Evolutionary conservation across 2,329 filamentous ascomycete genomes (phyloP), one percentile per base, ranked within the genome.

Genomic region (Aspergillus ochraceoroseus): DNA sequence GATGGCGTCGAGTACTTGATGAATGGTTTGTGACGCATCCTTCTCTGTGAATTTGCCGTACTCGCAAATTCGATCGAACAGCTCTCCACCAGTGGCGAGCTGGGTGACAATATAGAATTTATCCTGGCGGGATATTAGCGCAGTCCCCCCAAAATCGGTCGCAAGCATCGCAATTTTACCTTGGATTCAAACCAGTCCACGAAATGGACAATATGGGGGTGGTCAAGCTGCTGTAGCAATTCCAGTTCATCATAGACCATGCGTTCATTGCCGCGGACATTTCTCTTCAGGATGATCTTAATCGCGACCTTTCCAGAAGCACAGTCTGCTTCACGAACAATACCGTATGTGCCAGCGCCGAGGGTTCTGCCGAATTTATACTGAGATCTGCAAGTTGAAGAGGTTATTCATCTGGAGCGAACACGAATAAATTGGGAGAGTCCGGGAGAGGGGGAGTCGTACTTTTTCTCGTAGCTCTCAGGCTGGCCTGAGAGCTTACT

Each of bases 71-170:
- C 94, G 83, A 61, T 98, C 92, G 66, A 98, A 98, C 49, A 98
- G 72, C 70, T 98, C 92, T 64, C 92, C 92, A 53, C 92, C 92
- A 0, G 87, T 95, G 28, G 92, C 92, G 41, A 98, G 76, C 67
- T 98, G 85, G 20, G 92, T 98, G 56, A 98, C 89, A 55, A 98
- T 96, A 67, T 98, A 98, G 72, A 95, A 98, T 73, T 98, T 98
- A 74, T 98, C 92, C 88, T 95, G 56, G 19, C 18, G 34, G 18
- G 8, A 11, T 1, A 17, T 57, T 31, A 56, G 51, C 27, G 25
- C 29, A 32, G 14, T n/a, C n/a, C n/a, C n/a, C n/a, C n/a, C n/a
- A 14, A 13, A 1, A 4, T 18, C 30, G 25, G 51, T 2, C 17
- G 17, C 9, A 4, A 5, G 6, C 7, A 5, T 9, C 14, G 28